Evolutionary conservation across 2,329 filamentous ascomycete species (phyloP), one percentile per base, ranked within the genome.

Genomic region (Beauveria bassiana): DNA sequence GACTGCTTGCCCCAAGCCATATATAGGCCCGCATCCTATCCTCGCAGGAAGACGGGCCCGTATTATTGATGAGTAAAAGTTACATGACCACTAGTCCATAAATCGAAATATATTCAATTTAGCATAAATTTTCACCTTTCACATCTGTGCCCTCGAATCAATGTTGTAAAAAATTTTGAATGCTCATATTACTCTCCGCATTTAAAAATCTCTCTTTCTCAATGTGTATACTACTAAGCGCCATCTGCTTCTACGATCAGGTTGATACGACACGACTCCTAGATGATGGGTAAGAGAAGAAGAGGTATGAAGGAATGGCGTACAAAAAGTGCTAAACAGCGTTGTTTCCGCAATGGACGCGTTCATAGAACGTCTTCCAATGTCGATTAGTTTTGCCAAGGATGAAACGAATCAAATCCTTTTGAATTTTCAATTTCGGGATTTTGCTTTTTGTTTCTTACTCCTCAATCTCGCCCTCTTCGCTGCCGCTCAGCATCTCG

Each of bases 391-490:
- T 34, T 59, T 57, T 34, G 18, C 10, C 31, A 28, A 47, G 18
- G 5, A 51, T 22, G 24, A 59, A 51, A 16, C 1, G 20, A 22
- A 28, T 22, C 3, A 31, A n/a, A n/a, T 38, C 34, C 34, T 38
- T 38, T 38, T 34, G 1, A 9, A 26, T 3, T 14, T 20, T 24
- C 20, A 8, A 18, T 18, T 56, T 22, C 10, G 18, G 4, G 18
- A 2, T 51, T 56, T 47, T 22, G 18, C 26, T 28, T 5, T 45
- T 24, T 40, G 22, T 12, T 49, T 46, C 43, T 51, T 52, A 84
- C 79, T 98, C 93, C 75, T 96, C 95, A 68, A 99, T 98, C 78
- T 99, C 95, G 58, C 95, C 95, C 75, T 99, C 95, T 77, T 99
- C 95, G 70, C 93, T 97, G 59, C 95, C 95, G 63, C 81, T 83